Base-by-base conservation (phyloP, 2,329 filamentous ascomycete species). In the Dothiorella sarmentorum region DNA sequence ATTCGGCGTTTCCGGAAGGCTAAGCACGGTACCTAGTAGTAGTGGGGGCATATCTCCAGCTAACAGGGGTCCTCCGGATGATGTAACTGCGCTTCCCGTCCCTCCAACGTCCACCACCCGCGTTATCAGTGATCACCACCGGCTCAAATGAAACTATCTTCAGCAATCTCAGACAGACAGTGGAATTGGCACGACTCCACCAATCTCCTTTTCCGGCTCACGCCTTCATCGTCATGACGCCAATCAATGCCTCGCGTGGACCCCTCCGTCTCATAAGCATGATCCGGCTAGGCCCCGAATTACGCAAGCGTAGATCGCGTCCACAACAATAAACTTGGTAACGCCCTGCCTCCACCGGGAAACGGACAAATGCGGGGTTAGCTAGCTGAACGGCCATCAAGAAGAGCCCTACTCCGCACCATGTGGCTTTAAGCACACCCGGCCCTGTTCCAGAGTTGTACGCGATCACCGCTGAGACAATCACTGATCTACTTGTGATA, bases 1-100 rank as follows among this genome's bases (percentile, higher is more conserved):
- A 35, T n/a, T n/a, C n/a, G n/a, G n/a, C n/a, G 49, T 61, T 63
- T 65, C 63, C 65, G 63, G 63, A 18, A 35, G 56, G 45, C 37
- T 51, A 20, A 26, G 44, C 27, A 27, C 33, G 18, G 37, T 52
- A 43, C 27, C 26, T 26, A 20, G 37, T n/a, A 29, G 44, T 37
- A 53, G 29, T n/a, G n/a, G n/a, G 53, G 20, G 35, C 49, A 38
- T 33, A 52, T 17, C 22, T 59, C 42, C 47, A 55, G 38, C 55
- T 44, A 26, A 35, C 58, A 29, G 20, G 58, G 40, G 58, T 44
- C n/a, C 24, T 18, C 35, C 24, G 29, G 31, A 59, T 59, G 58
- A 59, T 59, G 58, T 47, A 53, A 55, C 51, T 27, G 20, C n/a
- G 33, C 22, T 10, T n/a, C n/a, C 49, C 40, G 22, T 24, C 33